These are phyloP conservation scores for Xylaria intraflava DNA, from an alignment of 495 filamentous ascomycete species.

Conservation along the genomic window DNA sequence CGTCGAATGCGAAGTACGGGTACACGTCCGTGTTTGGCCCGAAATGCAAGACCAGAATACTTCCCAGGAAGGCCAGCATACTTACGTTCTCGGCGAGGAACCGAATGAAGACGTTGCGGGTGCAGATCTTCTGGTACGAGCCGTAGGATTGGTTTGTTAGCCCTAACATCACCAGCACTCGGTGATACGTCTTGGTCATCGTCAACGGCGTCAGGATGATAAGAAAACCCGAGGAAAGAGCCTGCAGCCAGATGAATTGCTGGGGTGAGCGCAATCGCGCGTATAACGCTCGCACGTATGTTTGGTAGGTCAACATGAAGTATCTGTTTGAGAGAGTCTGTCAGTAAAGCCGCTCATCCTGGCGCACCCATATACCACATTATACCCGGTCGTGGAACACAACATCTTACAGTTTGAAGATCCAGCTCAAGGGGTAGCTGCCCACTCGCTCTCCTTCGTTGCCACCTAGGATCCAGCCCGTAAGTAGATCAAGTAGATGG, in stretches of 20 bases:
- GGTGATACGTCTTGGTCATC: conserved; percentile 53
- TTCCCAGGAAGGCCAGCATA: conserved; percentile 59
- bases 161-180: conserved; percentile 38
- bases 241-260: conserved; percentile 55
- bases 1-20: conserved; percentile 53
- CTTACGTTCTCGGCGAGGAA: conserved; percentile 55
- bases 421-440: conserved; percentile 56
- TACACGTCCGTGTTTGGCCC: conserved; percentile 56
- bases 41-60: conserved; percentile 54
- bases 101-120: conserved; percentile 55
- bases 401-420: conserved; percentile 51
- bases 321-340: conserved; percentile 40
- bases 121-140: conserved; percentile 54
- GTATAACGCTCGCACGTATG: conserved; percentile 62
- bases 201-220: conserved; percentile 54
- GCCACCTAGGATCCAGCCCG: conserved; percentile 56
- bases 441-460: conserved; percentile 53
- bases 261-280: conserved; percentile 52
- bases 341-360: background rate
- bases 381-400: background rate
- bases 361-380: background rate
- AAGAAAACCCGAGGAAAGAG: conserved; percentile 49
- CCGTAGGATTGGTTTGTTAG: conserved; percentile 49
- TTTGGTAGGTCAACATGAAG: conserved; percentile 61
- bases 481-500: conserved; percentile 51